Conservation (phyloP, 805 yeast genomes). For the Barnettozyma californica region DNA sequence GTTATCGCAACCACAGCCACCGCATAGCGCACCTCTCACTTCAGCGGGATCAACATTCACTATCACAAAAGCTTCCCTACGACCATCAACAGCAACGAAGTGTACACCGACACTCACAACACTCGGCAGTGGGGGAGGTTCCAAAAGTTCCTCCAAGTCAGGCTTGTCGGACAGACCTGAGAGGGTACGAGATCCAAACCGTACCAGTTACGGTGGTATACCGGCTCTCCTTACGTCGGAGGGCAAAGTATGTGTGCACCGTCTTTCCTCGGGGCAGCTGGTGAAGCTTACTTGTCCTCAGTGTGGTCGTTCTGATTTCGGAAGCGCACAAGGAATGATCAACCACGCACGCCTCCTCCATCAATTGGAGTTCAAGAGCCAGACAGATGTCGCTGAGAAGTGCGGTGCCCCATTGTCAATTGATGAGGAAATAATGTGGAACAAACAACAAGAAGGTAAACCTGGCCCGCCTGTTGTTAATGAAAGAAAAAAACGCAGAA, state of each 20-base stretch:
- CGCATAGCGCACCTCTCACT: background rate
- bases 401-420: constrained; percentile 55
- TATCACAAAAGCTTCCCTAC: constrained; percentile 7
- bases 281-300: constrained; percentile 64
- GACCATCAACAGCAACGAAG: constrained; percentile 3
- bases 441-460: constrained; percentile 4
- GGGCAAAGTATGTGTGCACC: constrained; percentile 47
- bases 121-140: background rate
- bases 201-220: constrained; percentile 37
- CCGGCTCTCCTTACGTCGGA: constrained; percentile 43
- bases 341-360: constrained; percentile 76
- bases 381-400: constrained; percentile 65
- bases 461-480: constrained; percentile 5
- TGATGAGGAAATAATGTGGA: constrained; percentile 43
- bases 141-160: background rate
- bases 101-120: background rate
- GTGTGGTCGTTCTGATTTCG: constrained; percentile 65
- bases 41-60: constrained; percentile 1
- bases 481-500: constrained; percentile 15
- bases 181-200: constrained; percentile 18
- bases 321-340: constrained; percentile 75
- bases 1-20: background rate
- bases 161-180: constrained; percentile 13
- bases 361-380: constrained; percentile 61
- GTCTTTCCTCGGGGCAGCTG: constrained; percentile 64